A percentile compares a stretch with the other conserved stretches of the same genome.
Conservation (phyloP, 1,139 yeast genomes). For the Saccharomyces uvarum region DNA sequence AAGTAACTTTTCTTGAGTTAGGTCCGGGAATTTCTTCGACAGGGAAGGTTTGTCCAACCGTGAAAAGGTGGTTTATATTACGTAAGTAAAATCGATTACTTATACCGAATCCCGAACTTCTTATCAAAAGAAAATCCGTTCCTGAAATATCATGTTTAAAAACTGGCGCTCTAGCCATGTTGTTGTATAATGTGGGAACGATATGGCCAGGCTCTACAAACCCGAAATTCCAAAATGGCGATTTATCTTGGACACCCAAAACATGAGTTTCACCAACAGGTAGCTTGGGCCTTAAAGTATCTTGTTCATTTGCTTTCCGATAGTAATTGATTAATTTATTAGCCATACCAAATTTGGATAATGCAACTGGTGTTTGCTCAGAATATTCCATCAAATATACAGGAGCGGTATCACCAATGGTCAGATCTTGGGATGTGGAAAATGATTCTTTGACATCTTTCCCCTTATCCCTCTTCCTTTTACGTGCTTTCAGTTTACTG, state of each 20-base stretch:
- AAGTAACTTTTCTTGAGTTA: slow-evolving; percentile 90
- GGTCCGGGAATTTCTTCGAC: slow-evolving; percentile 96
- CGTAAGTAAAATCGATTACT: slow-evolving; percentile 54
- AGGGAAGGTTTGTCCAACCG: slow-evolving; percentile 90
- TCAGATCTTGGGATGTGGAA: slow-evolving; percentile 62
- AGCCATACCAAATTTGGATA: slow-evolving; percentile 94
- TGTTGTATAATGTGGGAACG: slow-evolving; percentile 88
- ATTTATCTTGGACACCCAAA: slow-evolving; percentile 86
- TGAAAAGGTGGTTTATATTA: slow-evolving; percentile 61
- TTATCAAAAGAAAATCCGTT: slow-evolving; percentile 76
- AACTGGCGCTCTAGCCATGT: slow-evolving; percentile 87
- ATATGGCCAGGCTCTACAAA: slow-evolving; percentile 90
- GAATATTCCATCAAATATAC: slow-evolving; percentile 79
- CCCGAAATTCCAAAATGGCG: slow-evolving; percentile 98
- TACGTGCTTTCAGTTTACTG: slow-evolving; percentile 68
- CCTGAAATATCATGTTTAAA: slow-evolving; percentile 72
- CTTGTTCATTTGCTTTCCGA: slow-evolving; percentile 75
- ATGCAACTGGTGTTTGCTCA: slow-evolving; percentile 78
- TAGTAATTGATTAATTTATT: slow-evolving; percentile 88
- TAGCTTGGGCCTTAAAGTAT: slow-evolving; percentile 77
- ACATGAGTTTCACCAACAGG: slow-evolving; percentile 94
- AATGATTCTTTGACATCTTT: slow-evolving; percentile 71
- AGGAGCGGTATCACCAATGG: slow-evolving; percentile 76
- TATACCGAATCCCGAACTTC: slow-evolving; percentile 73
- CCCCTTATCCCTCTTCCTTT: slow-evolving; percentile 84